Evolutionary conservation across 2,329 filamentous ascomycete species (phyloP), one percentile per base, ranked within the genome.

Genomic region (Ophiostoma australiae): DNA sequence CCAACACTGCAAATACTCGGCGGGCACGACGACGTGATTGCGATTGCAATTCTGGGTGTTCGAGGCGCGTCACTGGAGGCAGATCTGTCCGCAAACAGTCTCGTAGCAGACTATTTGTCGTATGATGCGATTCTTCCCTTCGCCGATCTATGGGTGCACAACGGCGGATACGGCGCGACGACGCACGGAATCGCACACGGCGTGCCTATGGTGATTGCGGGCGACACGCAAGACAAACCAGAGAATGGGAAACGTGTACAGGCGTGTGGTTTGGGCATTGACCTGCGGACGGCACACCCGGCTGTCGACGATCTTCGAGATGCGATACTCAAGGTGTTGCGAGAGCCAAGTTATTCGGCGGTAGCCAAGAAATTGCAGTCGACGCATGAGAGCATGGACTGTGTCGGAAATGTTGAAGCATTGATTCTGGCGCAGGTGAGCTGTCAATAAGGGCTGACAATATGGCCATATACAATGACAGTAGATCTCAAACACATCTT

Each of bases 221-320:
- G 80, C 20, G 80, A 81, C 71, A 79, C 79, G 0, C 80, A 81
- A 77, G 80, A 82, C 73, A 82, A 82, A 76, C 75, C 76, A 5
- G 80, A 81, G 72, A 81, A 80, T 71, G 76, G 78, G 4, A 75
- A 74, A 41, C 75, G 80, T 1, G 76, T 80, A 1, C 78, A 77
- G 2, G 80, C 74, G 73, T 76, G 77, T 4, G 79, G 80, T 0
- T 75, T 79, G 17, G 80, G 80, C 0, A 71, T 81, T 4, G 77
- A 81, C 44, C 73, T 79, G 27, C 75, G 70, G 8, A 76, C 72
- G 0, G 76, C 76, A 1, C 76, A 69, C 3, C 80, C 80, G 1
- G 70, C 73, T 1, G 69, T 55, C 1, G 75, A 76, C 17, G 73
- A 77, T 35, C 74, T 81, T 37, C 72, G 72, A n/a, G 70, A 72